Percentiles rank a stretch among this genome's conserved stretches.
These are phyloP conservation scores for Dipteronia sinensis DNA, from an alignment of 345 rosid species.

Conservation along the genomic window DNA sequence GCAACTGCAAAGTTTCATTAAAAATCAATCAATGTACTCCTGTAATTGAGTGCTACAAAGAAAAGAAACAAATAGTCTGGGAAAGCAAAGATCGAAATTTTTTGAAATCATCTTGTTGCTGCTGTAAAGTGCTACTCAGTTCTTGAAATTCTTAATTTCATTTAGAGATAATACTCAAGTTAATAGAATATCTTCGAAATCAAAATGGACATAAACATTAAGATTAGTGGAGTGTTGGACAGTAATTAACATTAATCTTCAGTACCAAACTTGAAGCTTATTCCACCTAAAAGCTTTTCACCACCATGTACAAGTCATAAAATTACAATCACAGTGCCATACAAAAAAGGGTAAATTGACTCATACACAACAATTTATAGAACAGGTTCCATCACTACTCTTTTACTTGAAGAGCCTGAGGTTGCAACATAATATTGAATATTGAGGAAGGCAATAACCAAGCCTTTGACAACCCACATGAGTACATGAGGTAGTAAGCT, in stretches of 20 bases:
- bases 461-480: too few species aligned
- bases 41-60: neutral
- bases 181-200: neutral
- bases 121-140: constrained; percentile 68
- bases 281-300: neutral
- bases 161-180: neutral
- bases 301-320: neutral
- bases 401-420: neutral
- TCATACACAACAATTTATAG: neutral
- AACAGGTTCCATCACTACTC: neutral
- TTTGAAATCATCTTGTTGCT: constrained; percentile 89
- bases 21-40: constrained; percentile 6
- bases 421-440: neutral
- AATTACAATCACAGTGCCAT: neutral
- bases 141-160: constrained; percentile 69
- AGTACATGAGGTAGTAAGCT: too few species aligned
- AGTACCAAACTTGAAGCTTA: neutral
- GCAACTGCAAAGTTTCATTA: constrained; percentile 44
- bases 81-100: too few species aligned
- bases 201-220: constrained; percentile 28
- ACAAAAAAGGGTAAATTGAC: neutral
- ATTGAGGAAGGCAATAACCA: too few species aligned
- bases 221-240: too few species aligned
- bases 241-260: too few species aligned
- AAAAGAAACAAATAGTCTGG: too few species aligned